Conservation (phyloP, 1,284 basidiomycete species). For the Takashimella tepidaria region DNA sequence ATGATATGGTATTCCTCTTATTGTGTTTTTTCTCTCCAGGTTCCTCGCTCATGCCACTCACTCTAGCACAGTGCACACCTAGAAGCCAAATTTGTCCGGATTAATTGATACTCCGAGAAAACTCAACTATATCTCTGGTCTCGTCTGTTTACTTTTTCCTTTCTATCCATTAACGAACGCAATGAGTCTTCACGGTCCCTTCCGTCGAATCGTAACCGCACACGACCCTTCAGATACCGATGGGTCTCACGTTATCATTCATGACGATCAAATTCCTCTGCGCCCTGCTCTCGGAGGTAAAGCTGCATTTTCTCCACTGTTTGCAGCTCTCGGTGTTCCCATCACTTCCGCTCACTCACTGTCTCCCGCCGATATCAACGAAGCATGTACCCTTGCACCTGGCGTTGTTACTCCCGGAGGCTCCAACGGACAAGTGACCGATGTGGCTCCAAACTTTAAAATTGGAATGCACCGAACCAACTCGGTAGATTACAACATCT, state of each 20-base stretch:
- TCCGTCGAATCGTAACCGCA: slow-evolving; percentile 37
- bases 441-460: slow-evolving; percentile 29
- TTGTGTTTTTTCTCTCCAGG: too few relatives aligned
- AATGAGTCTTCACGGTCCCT: slow-evolving; percentile 13
- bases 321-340: slow-evolving; percentile 29
- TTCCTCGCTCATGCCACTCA: too few relatives aligned
- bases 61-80: too few relatives aligned
- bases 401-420: slow-evolving; percentile 33
- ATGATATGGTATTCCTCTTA: too few relatives aligned
- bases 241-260: slow-evolving; percentile 23
- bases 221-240: slow-evolving; percentile 21
- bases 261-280: slow-evolving; percentile 24
- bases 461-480: slow-evolving; percentile 40
- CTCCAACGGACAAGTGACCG: slow-evolving; percentile 41
- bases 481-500: slow-evolving; percentile 44
- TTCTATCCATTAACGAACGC: background rate
- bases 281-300: slow-evolving; percentile 19
- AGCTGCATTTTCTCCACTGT: slow-evolving; percentile 31
- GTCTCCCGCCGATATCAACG: slow-evolving; percentile 14
- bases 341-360: slow-evolving; percentile 20
- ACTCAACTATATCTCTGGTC: too few relatives aligned
- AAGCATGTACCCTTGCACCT: slow-evolving; percentile 14
- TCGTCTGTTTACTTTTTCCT: too few relatives aligned
- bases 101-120: too few relatives aligned
- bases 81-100: too few relatives aligned